These are phyloP conservation scores for Podaxis sp. DNA, from an alignment of 768 basidiomycete genomes.

Conservation along the genomic window DNA sequence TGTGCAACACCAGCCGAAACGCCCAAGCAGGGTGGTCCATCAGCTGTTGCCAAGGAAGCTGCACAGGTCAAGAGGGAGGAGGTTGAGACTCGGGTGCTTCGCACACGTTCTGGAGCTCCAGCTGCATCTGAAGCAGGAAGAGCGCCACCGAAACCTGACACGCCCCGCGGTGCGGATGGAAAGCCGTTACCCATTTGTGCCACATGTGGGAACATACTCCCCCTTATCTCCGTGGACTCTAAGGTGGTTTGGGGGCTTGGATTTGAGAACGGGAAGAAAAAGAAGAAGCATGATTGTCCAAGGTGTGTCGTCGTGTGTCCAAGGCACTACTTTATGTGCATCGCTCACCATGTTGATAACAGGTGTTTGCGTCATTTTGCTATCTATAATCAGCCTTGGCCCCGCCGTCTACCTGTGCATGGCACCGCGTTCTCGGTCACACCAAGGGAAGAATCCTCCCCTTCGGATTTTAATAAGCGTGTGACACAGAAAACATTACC, in stretches of 20 bases:
- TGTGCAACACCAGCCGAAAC: slow-evolving; percentile 24
- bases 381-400: slow-evolving; percentile 73
- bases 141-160: slow-evolving; percentile 31
- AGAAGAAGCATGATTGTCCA: slow-evolving; percentile 69
- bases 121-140: slow-evolving; percentile 24
- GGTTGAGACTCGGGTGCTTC: slow-evolving; percentile 45
- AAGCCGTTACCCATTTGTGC: slow-evolving; percentile 65
- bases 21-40: slow-evolving; percentile 17
- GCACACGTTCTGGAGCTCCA: slow-evolving; percentile 39
- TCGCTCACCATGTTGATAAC: neutral
- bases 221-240: slow-evolving; percentile 71
- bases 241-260: slow-evolving; percentile 72
- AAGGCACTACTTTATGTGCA: neutral
- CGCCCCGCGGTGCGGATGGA: slow-evolving; percentile 58
- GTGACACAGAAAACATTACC: slow-evolving; percentile 48
- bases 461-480: slow-evolving; percentile 41
- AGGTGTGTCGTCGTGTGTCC: slow-evolving; percentile 41
- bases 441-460: slow-evolving; percentile 48
- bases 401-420: slow-evolving; percentile 51
- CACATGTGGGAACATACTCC: slow-evolving; percentile 68
- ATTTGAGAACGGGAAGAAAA: slow-evolving; percentile 47
- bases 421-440: slow-evolving; percentile 41
- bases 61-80: slow-evolving; percentile 46
- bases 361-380: slow-evolving; percentile 80
- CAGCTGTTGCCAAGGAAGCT: slow-evolving; percentile 24